Percentiles rank a stretch among this genome's conserved stretches.
Evolutionary conservation across 257 asterid species (phyloP).

Genomic region (Lantana camara): DNA sequence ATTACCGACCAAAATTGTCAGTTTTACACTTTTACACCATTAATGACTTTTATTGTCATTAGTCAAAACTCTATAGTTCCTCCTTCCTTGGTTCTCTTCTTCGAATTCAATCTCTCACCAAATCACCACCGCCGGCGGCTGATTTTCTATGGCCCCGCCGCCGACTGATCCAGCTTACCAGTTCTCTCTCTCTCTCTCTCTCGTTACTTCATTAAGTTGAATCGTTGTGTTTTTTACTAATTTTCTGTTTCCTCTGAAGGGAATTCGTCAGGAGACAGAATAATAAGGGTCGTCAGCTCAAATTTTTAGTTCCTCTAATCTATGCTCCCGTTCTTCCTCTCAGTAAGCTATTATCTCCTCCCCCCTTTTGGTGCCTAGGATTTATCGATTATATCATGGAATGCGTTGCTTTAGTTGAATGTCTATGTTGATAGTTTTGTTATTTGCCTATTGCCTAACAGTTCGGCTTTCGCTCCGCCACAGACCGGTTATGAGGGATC

Average conservation of each 20-base stretch:
- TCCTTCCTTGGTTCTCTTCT: background rate
- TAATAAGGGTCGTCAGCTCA: conserved; percentile 58
- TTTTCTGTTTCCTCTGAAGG: too few relatives aligned
- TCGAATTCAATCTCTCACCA: conserved; percentile 7
- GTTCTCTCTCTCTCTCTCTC: conserved; percentile 35
- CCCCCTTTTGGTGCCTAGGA: background rate
- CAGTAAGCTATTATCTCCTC: conserved; percentile 37
- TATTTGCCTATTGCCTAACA: conserved; percentile 6
- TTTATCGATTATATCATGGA: background rate
- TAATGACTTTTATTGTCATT: too few relatives aligned
- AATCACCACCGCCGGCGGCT: background rate
- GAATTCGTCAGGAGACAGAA: conserved; percentile 52
- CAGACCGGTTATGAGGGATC: conserved; percentile 81
- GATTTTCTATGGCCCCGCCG: conserved; percentile 50
- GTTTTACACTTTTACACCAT: background rate
- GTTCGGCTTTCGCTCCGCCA: conserved; percentile 49
- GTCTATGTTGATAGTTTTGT: background rate
- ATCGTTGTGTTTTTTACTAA: background rate
- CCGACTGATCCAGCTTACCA: conserved; percentile 46
- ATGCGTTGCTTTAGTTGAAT: conserved; percentile 38
- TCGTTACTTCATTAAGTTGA: conserved; percentile 20
- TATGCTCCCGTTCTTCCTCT: conserved; percentile 91
- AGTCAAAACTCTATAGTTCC: too few relatives aligned
- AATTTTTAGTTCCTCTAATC: conserved; percentile 62
- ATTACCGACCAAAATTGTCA: background rate